phyloP scores from a whole-genome alignment of 345 rosid genomes.

The Populus euphratica region DNA sequence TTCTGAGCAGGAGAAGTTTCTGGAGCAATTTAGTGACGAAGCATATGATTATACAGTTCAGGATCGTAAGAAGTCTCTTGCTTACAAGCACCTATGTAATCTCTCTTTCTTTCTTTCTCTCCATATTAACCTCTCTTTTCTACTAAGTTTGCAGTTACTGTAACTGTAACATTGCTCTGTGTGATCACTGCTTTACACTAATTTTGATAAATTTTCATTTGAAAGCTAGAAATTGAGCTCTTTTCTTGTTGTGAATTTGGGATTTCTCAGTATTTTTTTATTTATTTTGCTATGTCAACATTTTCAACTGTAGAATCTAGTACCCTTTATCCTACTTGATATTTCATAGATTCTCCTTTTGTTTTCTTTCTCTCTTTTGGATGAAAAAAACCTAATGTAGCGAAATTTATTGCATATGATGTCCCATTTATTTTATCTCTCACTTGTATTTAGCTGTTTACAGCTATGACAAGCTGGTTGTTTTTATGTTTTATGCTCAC shows the following conservation, averaged over 20 bases:
- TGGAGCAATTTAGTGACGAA: slow-evolving; percentile 61
- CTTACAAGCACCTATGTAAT: slow-evolving; percentile 71
- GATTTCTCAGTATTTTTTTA: not conserved
- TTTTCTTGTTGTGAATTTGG: not conserved
- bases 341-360: not conserved
- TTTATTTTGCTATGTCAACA: not conserved
- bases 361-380: no score
- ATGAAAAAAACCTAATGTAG: no score
- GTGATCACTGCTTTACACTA: no score
- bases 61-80: slow-evolving; percentile 56
- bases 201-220: no score
- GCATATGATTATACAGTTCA: slow-evolving; percentile 45
- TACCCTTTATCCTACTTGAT: not conserved
- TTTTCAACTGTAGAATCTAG: not conserved
- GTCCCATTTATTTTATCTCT: no score
- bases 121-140: not conserved
- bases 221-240: not conserved
- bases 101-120: not conserved
- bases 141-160: not conserved
- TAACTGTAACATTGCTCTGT: no score
- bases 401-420: no score
- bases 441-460: no score
- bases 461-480: no score
- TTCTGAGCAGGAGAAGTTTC: slow-evolving; percentile 61
- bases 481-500: not conserved